Percentiles rank a stretch among this genome's conserved stretches.
Evolutionary conservation across 106 monocot genomes (phyloP).

Genomic region (Apostasia shenzhenica): DNA sequence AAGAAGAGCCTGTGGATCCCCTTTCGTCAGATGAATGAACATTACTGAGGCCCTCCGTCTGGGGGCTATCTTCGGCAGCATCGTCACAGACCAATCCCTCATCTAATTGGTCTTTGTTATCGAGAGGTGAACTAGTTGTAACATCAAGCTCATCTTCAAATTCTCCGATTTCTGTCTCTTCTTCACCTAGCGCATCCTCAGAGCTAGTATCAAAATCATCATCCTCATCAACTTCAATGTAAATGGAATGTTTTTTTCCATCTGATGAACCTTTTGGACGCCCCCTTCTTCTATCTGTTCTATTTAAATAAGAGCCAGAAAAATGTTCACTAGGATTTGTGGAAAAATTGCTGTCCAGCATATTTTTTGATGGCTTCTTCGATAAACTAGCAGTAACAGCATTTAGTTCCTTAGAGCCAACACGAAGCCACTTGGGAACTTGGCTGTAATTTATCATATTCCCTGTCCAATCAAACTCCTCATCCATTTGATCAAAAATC

Average conservation of each 20-base stretch:
- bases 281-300: constrained; percentile 53
- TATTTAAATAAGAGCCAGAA: constrained; percentile 22
- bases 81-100: constrained; percentile 29
- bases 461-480: constrained; percentile 86
- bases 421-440: constrained; percentile 86
- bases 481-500: constrained; percentile 99
- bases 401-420: constrained; percentile 65
- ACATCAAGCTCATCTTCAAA: constrained; percentile 51
- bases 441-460: constrained; percentile 82
- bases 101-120: constrained; percentile 49
- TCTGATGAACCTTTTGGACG: constrained; percentile 24
- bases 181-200: constrained; percentile 39
- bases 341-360: constrained; percentile 28
- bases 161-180: constrained; percentile 68
- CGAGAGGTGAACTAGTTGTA: constrained; percentile 13
- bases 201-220: constrained; percentile 69
- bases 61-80: constrained; percentile 27
- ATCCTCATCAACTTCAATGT: constrained; percentile 72
- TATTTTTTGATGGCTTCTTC: constrained; percentile 78
- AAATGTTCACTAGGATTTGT: constrained; percentile 23
- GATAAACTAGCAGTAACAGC: constrained; percentile 53
- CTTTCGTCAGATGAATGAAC: constrained; percentile 45
- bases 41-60: constrained; percentile 20
- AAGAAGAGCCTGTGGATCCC: constrained; percentile 75
- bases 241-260: constrained; percentile 33